phyloP scores from a whole-genome alignment of 169 alveolate genomes.

The Cryptosporidium meleagridis region DNA sequence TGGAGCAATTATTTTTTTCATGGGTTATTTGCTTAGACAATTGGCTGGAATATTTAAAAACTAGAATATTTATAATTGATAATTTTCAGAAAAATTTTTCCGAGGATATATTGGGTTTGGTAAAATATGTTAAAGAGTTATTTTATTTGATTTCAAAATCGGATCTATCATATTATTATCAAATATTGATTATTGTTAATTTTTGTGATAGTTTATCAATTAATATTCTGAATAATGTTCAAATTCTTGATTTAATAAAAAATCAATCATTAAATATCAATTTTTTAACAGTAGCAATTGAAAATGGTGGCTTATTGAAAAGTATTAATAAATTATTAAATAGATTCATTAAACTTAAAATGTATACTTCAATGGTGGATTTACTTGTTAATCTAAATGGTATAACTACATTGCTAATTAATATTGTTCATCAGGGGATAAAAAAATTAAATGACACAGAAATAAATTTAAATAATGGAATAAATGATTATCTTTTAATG shows the following conservation, averaged over 20 bases:
- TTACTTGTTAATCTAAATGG: constrained; percentile 5
- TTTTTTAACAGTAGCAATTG: neutral
- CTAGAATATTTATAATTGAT: constrained; percentile 7
- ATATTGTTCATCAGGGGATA: constrained; percentile 36
- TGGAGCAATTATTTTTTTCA: constrained; percentile 8
- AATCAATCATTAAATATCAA: neutral
- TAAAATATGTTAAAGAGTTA: constrained; percentile 1
- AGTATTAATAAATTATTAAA: neutral
- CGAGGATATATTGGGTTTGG: constrained; percentile 11
- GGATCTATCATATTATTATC: neutral
- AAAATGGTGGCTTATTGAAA: neutral
- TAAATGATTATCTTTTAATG: neutral
- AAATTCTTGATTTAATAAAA: neutral
- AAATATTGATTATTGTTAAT: neutral
- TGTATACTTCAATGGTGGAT: neutral
- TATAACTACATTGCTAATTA: constrained; percentile 16
- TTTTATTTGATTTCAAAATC: constrained; percentile 37
- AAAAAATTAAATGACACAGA: neutral
- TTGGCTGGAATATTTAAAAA: constrained; percentile 29
- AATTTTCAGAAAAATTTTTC: neutral
- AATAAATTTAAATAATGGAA: neutral
- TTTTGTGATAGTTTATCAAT: neutral
- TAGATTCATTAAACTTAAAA: neutral
- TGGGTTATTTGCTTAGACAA: constrained; percentile 33
- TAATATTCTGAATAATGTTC: neutral